A percentile compares a stretch with the other conserved stretches of the same genome.
These are phyloP conservation scores for Colletotrichum euphorbiae DNA, from an alignment of 2,329 filamentous ascomycete genomes.

Conservation along the genomic window DNA sequence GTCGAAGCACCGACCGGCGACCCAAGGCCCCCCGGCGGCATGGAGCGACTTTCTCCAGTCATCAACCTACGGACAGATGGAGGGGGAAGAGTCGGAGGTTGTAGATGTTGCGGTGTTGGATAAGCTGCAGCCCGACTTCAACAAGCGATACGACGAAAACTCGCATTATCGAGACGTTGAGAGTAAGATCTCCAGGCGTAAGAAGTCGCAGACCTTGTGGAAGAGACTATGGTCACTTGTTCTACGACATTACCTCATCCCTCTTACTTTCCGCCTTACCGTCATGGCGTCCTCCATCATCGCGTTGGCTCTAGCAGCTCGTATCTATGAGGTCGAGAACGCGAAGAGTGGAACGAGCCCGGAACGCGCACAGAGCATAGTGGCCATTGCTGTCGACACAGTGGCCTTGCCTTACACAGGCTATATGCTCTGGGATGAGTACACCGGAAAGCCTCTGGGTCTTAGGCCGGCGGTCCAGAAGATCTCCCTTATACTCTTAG, in stretches of 20 bases:
- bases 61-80: constrained; percentile 61
- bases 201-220: constrained; percentile 50
- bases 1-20: constrained; percentile 57
- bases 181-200: constrained; percentile 43
- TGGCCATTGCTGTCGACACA: constrained; percentile 90
- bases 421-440: constrained; percentile 97
- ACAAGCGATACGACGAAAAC: constrained; percentile 50
- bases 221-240: constrained; percentile 75
- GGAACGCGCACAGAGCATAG: constrained; percentile 82
- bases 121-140: constrained; percentile 61
- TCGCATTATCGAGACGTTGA: constrained; percentile 45
- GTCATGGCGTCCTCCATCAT: constrained; percentile 86
- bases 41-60: constrained; percentile 68
- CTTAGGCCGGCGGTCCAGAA: constrained; percentile 87
- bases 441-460: constrained; percentile 91
- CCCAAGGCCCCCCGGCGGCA: constrained; percentile 54
- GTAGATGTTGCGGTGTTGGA: constrained; percentile 59
- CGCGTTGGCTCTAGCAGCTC: constrained; percentile 81
- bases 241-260: constrained; percentile 85
- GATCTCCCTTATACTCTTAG: constrained; percentile 87
- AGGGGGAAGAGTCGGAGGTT: constrained; percentile 61
- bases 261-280: constrained; percentile 82
- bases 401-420: constrained; percentile 90
- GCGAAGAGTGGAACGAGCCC: constrained; percentile 54
- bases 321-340: constrained; percentile 74